Evolutionary conservation across 345 rosid species (phyloP).

Genomic region (Erucastrum elatum): DNA sequence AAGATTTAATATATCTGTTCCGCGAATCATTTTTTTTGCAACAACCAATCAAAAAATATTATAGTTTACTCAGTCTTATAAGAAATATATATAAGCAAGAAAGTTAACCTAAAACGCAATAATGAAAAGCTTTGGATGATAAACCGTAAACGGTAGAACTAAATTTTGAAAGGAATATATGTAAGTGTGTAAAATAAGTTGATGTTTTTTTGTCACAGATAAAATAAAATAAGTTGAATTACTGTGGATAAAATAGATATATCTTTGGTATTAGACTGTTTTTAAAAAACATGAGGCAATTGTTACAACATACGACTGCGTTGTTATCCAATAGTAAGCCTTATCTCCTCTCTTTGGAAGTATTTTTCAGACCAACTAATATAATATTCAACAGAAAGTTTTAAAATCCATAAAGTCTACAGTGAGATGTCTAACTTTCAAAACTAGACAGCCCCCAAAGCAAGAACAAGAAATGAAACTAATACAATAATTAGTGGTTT

Average conservation of each 20-base stretch:
- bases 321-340: background rate
- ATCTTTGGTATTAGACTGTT: background rate
- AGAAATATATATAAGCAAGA: background rate
- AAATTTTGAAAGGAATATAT: background rate
- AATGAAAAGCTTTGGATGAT: background rate
- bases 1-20: background rate
- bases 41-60: slow-evolving; percentile 11
- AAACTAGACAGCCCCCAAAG: slow-evolving; percentile 19
- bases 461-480: slow-evolving; percentile 10
- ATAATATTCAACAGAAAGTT: background rate
- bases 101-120: background rate
- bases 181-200: too few relatives aligned
- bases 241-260: background rate
- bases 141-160: background rate
- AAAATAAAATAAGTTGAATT: background rate
- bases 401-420: slow-evolving; percentile 3
- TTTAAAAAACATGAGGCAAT: background rate
- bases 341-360: background rate
- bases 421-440: slow-evolving; percentile 6
- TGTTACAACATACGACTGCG: background rate
- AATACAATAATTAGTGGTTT: slow-evolving; percentile 5
- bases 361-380: background rate
- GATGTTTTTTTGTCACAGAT: too few relatives aligned
- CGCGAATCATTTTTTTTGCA: slow-evolving; percentile 9
- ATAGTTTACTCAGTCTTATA: background rate